Base-by-base conservation (phyloP, 2,329 filamentous ascomycete species). In the Monilinia vaccinii-corymbosi region DNA sequence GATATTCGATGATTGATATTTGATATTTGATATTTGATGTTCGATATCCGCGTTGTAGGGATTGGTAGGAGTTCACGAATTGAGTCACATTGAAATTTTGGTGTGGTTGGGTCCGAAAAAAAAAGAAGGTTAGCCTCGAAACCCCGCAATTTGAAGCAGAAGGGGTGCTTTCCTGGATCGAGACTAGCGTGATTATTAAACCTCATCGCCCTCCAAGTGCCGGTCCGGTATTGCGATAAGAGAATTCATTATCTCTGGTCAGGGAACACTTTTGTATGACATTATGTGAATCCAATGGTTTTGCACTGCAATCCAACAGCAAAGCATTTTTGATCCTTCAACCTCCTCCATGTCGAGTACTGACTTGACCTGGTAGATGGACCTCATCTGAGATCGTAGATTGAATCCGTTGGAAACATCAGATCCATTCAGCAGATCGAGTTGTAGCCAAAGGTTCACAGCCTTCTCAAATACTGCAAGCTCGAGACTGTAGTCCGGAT, bases 21-120 rank as follows among this genome's bases (percentile, higher is more conserved):
- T 6, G 25, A 28, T 28, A 6, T 28, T 28, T 6, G 25, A 28
- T 28, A 6, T 28, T 6, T 28, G 25, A 3, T 28, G 25, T 28
- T 5, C 14, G 14, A 14, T 14, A 36, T 36, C 34, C 11, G 13
- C 14, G 23, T 21, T 25, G 23, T n/a, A 9, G 23, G 13, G 31
- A 25, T 16, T 53, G 23, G 50, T 53, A 44, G 42, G 51, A 25
- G 51, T 21, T 11, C 25, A 45, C 47, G 36, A 53, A 34, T 59
- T 45, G 40, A 59, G 38, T 45, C 16, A 59, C 53, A 34, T 31
- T 28, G 13, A 57, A 50, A 57, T 57, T 57, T 57, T 57, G 57
- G 51, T 55, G 21, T 32, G 51, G 48, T 59, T 59, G 57, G 57
- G 32, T 52, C 32, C 57, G 57, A 59, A 59, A 47, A 45, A 47